phyloP scores from a whole-genome alignment of 495 filamentous ascomycete species.

The Echria macrotheca region DNA sequence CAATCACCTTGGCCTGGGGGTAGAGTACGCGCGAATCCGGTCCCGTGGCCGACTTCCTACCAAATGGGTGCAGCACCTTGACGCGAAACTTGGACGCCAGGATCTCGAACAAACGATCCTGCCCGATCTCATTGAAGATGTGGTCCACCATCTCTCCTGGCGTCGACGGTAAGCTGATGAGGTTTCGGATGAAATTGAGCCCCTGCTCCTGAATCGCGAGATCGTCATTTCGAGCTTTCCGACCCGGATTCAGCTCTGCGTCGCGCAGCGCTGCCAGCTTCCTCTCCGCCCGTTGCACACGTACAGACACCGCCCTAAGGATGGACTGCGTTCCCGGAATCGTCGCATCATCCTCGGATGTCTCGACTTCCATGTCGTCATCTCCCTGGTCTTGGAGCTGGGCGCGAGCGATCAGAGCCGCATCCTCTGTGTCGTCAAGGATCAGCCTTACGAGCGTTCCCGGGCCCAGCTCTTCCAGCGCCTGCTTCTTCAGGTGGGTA shows the following conservation, averaged over 20 bases:
- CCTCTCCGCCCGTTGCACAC: conserved; percentile 41
- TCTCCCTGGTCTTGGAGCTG: too few relatives aligned
- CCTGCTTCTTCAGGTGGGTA: conserved; percentile 64
- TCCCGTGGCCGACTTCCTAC: conserved; percentile 20
- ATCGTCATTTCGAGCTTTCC: conserved; percentile 68
- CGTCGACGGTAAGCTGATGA: conserved; percentile 51
- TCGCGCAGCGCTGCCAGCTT: conserved; percentile 50
- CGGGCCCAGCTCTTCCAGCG: conserved; percentile 69
- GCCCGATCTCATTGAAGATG: conserved; percentile 69
- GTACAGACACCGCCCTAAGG: conserved; percentile 7
- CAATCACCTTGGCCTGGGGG: conserved; percentile 67
- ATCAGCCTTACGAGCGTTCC: conserved; percentile 78
- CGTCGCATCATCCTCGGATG: conserved; percentile 27
- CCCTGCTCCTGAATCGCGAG: conserved; percentile 85
- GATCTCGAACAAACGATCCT: conserved; percentile 69
- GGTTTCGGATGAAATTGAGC: conserved; percentile 79
- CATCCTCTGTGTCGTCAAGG: conserved; percentile 51
- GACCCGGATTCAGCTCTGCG: conserved; percentile 48
- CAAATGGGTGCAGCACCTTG: conserved; percentile 44
- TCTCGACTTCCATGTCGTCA: conserved; percentile 58
- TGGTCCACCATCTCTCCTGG: conserved; percentile 73
- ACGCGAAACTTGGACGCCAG: conserved; percentile 65
- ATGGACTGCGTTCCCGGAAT: not conserved
- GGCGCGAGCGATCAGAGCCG: conserved; percentile 33
- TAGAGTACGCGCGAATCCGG: conserved; percentile 40